Conservation (phyloP, 306 rosid genomes). For the Trifolium dubium region DNA sequence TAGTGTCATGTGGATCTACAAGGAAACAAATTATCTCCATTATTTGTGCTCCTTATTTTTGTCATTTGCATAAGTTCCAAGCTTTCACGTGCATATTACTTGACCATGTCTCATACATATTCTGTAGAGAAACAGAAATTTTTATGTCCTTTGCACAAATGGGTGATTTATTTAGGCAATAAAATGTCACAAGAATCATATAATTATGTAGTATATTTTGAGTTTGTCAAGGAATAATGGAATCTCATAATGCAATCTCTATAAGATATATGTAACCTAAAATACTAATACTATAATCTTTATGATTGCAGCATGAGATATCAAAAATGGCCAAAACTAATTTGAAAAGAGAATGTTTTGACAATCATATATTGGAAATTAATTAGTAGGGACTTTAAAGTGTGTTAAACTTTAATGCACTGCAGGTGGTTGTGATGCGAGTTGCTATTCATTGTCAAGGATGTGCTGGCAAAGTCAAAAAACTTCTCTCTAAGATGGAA, state of each 20-base stretch:
- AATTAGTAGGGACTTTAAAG: constrained; percentile 24
- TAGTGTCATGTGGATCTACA: constrained; percentile 40
- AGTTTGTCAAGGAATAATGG: constrained; percentile 9
- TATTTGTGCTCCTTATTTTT: constrained; percentile 28
- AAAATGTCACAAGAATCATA: not conserved
- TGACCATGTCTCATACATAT: constrained; percentile 46
- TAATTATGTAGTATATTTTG: not conserved
- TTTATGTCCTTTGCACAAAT: constrained; percentile 35
- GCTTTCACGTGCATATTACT: constrained; percentile 51
- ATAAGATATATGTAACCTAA: not conserved
- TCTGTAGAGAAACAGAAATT: constrained; percentile 43
- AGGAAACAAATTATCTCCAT: constrained; percentile 43
- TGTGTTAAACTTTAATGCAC: constrained; percentile 35
- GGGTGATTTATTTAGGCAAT: constrained; percentile 31
- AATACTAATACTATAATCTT: no score
- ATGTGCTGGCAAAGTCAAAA: constrained; percentile 90
- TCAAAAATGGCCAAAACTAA: not conserved
- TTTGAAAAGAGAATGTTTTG: not conserved
- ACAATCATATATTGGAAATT: constrained; percentile 26
- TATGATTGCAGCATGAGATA: constrained; percentile 28
- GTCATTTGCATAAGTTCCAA: constrained; percentile 47
- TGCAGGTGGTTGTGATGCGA: constrained; percentile 91
- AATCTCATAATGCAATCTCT: constrained; percentile 33
- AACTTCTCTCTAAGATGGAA: constrained; percentile 87
- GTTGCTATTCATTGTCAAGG: constrained; percentile 96